Conservation (phyloP, 805 yeast species). For the Vanderwaltozyma tropicalis region DNA sequence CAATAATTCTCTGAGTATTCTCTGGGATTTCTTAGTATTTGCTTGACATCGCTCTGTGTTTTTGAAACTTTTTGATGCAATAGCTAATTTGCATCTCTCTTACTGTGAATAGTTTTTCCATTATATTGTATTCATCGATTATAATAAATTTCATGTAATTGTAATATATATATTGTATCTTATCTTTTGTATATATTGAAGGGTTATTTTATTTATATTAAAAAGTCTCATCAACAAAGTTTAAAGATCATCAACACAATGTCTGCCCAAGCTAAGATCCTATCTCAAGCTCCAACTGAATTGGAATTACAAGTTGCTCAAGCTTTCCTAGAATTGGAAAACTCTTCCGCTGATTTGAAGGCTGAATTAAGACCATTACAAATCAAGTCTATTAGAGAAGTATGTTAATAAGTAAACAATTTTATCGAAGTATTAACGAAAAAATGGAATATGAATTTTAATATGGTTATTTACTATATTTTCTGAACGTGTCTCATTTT, state of each 20-base stretch:
- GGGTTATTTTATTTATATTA: neutral
- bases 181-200: neutral
- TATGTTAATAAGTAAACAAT: conserved; percentile 29
- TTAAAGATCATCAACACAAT: conserved; percentile 34
- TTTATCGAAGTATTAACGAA: too few species aligned
- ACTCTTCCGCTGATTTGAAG: conserved; percentile 88
- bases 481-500: too few species aligned
- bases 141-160: too few species aligned
- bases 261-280: conserved; percentile 91
- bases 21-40: too few species aligned
- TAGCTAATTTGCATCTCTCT: too few species aligned
- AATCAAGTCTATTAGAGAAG: conserved; percentile 95
- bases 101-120: too few species aligned
- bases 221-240: neutral
- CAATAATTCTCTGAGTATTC: too few species aligned
- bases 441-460: too few species aligned
- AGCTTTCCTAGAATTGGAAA: conserved; percentile 94
- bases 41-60: too few species aligned
- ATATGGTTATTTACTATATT: too few species aligned
- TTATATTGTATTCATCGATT: too few species aligned
- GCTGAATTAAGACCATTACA: conserved; percentile 97
- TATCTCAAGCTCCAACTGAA: conserved; percentile 92
- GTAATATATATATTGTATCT: neutral
- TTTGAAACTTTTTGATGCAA: too few species aligned
- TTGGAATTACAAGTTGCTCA: conserved; percentile 99